phyloP scores from a whole-genome alignment of 306 rosid species.

The Gleditsia sinensis region DNA sequence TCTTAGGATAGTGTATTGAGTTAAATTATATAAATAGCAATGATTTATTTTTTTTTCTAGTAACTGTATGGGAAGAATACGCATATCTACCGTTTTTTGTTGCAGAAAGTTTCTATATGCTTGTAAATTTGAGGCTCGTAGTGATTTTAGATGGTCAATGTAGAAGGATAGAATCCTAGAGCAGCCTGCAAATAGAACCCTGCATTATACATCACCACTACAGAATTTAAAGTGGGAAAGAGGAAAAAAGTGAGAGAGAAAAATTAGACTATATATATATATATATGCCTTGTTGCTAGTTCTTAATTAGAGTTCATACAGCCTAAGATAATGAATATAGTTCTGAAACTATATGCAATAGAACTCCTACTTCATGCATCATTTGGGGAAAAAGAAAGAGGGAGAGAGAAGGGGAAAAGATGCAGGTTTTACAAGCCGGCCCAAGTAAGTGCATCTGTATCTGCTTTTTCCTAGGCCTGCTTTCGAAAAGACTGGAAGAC shows the following conservation, averaged over 20 bases:
- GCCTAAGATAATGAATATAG: too few relatives aligned
- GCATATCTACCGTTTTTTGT: neutral
- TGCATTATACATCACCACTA: neutral
- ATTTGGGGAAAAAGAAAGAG: neutral
- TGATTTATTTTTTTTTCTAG: too few relatives aligned
- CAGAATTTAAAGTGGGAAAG: neutral
- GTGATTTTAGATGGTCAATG: too few relatives aligned
- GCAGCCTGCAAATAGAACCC: neutral
- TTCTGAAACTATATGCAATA: neutral
- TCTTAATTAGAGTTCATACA: too few relatives aligned
- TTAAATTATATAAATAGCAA: too few relatives aligned
- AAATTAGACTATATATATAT: too few relatives aligned
- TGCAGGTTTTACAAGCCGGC: neutral
- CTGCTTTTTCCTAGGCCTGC: constrained; percentile 6
- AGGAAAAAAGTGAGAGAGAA: neutral
- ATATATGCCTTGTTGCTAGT: too few relatives aligned
- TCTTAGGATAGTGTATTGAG: too few relatives aligned
- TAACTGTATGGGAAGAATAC: neutral
- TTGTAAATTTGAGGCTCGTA: neutral
- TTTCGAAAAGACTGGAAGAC: neutral
- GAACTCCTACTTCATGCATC: neutral
- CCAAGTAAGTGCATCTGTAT: neutral
- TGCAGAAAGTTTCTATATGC: neutral
- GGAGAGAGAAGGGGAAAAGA: too few relatives aligned
- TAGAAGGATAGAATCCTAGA: neutral